phyloP scores from a whole-genome alignment of 768 basidiomycete species.

The Podaxis sp. region DNA sequence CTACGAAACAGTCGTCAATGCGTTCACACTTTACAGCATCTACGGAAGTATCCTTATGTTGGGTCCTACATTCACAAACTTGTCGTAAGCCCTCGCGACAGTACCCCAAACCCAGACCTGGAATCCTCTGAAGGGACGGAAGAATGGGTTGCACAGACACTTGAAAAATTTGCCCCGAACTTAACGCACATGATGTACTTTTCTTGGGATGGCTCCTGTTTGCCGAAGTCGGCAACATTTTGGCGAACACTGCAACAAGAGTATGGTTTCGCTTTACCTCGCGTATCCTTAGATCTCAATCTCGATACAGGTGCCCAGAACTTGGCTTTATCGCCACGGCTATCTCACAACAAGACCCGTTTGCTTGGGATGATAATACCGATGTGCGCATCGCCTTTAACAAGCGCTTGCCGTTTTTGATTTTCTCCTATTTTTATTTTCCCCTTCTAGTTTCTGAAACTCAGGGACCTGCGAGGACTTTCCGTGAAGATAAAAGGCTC shows the following conservation, averaged over 20 bases:
- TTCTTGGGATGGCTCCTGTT: conserved; percentile 4
- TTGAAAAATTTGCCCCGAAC: conserved; percentile 1
- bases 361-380: conserved; percentile 4
- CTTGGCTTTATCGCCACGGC: not conserved
- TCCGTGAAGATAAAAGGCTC: conserved; percentile 3
- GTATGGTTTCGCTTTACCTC: not conserved
- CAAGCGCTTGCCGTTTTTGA: not conserved
- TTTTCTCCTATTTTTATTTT: not conserved
- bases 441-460: not conserved
- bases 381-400: not conserved
- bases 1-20: conserved; percentile 6
- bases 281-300: not conserved
- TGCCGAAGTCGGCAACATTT: conserved; percentile 2
- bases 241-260: conserved; percentile 2
- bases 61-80: conserved; percentile 6
- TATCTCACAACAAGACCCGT: conserved; percentile 6
- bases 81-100: not conserved
- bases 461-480: not conserved
- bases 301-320: not conserved
- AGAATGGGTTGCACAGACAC: not conserved
- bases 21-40: not conserved
- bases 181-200: not conserved
- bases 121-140: not conserved
- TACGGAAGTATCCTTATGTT: not conserved
- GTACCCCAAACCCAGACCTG: not conserved